These are phyloP conservation scores for Leishmania braziliensis DNA, from an alignment of 208 protist genomes.

Conservation along the genomic window DNA sequence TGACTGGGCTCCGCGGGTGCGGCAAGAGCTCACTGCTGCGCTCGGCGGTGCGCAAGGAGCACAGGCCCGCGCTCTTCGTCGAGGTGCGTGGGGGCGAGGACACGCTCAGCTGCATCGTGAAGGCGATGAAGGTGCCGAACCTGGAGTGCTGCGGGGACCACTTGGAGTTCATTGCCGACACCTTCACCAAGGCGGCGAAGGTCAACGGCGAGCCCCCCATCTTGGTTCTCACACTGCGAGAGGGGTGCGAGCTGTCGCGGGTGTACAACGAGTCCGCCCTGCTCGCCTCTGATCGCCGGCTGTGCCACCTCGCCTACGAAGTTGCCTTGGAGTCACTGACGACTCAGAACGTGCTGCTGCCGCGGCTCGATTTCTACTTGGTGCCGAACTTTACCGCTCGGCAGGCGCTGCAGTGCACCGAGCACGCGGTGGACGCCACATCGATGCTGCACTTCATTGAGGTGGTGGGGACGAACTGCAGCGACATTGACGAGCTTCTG, in stretches of 20 bases:
- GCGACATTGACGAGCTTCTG: constrained; percentile 80
- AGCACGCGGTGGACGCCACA: constrained; percentile 76
- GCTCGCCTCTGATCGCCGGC: constrained; percentile 69
- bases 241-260: constrained; percentile 62
- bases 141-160: constrained; percentile 82
- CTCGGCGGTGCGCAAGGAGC: constrained; percentile 70
- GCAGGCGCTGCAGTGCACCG: constrained; percentile 76
- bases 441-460: constrained; percentile 69
- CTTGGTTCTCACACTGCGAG: constrained; percentile 77
- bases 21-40: constrained; percentile 73
- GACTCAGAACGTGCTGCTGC: constrained; percentile 57
- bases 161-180: constrained; percentile 79
- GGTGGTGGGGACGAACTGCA: constrained; percentile 80
- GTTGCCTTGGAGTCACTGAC: constrained; percentile 72
- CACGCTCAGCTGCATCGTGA: constrained; percentile 62
- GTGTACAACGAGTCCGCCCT: constrained; percentile 81
- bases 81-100: constrained; percentile 78
- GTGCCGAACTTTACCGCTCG: constrained; percentile 71
- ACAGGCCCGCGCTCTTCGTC: constrained; percentile 76
- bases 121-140: constrained; percentile 79
- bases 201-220: constrained; percentile 77
- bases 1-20: constrained; percentile 58
- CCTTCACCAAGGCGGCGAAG: constrained; percentile 60
- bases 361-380: constrained; percentile 73
- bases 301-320: constrained; percentile 83